phyloP scores from a whole-genome alignment of 169 alveolate genomes.

The Cryptosporidium canis region DNA sequence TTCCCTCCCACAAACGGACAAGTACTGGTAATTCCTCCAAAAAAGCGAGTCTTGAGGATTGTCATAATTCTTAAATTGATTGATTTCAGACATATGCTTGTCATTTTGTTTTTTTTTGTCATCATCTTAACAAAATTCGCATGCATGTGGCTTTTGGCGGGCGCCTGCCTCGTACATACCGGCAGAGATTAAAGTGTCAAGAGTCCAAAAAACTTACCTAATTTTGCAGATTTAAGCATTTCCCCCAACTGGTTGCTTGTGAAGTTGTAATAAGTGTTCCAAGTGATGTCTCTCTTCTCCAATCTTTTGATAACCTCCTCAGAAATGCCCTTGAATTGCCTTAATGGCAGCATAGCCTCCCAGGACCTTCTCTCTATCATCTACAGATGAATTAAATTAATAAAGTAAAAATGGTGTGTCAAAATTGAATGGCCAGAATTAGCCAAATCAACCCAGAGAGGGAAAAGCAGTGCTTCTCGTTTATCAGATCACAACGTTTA shows the following conservation, averaged over 20 bases:
- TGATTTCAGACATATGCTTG: constrained; percentile 71
- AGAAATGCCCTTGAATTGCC: constrained; percentile 96
- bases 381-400: constrained; percentile 28
- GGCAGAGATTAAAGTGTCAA: constrained; percentile 63
- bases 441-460: not conserved
- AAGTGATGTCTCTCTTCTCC: constrained; percentile 95
- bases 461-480: not conserved
- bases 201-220: constrained; percentile 79
- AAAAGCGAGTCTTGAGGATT: constrained; percentile 11
- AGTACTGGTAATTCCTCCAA: constrained; percentile 14
- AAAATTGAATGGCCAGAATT: not conserved
- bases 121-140: constrained; percentile 69
- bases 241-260: constrained; percentile 93
- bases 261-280: constrained; percentile 95
- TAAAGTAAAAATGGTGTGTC: not conserved
- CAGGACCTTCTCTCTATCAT: constrained; percentile 98
- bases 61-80: not conserved
- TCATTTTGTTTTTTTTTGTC: constrained; percentile 44
- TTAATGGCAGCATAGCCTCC: constrained; percentile 97
- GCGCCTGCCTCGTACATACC: not conserved
- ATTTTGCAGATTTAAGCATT: constrained; percentile 89
- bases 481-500: not conserved
- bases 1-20: constrained; percentile 73
- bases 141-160: constrained; percentile 1
- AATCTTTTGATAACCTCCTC: constrained; percentile 93